Evolutionary conservation across 2,329 filamentous ascomycete genomes (phyloP), one percentile per base, ranked within the genome.

Genomic region (Orbilia oligospora): DNA sequence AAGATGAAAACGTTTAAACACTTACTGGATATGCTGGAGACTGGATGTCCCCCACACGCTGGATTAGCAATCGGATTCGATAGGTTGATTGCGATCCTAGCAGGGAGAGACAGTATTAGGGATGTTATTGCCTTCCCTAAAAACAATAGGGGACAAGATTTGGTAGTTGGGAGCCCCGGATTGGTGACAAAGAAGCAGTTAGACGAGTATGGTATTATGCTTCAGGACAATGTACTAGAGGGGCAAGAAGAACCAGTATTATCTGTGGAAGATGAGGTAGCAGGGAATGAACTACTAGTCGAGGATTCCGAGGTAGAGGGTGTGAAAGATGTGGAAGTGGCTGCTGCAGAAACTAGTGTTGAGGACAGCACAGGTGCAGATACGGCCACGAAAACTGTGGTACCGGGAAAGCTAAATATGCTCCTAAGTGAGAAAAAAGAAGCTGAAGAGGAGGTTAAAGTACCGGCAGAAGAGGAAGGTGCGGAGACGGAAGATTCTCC

Each of bases 81-180:
- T 84, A 88, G 96, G 3, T 85, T 99, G 61, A 88, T 96, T 46
- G 91, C 95, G 0, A 86, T 97, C 0, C 89, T 99, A 87, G 89
- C 91, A 22, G 91, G 91, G 0, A 91, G 89, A 36, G 88, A 91
- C 10, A 94, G 91, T 0, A 91, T 99, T 2, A 87, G 93, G 76
- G 95, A 99, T 85, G 95, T 99, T 0, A 97, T 99, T 84, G 94
- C 94, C 0, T 99, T 99, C 83, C 97, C 96, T 0, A 99, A 99
- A 87, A 94, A 90, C 79, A 94, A 93, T 79, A 94, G 91, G 83
- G 94, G 96, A 0, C 92, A 97, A 83, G 96, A 99, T 85, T 85
- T 90, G 71, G 89, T 97, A 84, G 93, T 97, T 1, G 90, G 89
- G 81, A 93, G 92, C 80, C 96, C 96, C 0, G 90, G 90, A 64